phyloP scores from a whole-genome alignment of 2,329 filamentous ascomycete genomes.

The Claviceps digitariae region DNA sequence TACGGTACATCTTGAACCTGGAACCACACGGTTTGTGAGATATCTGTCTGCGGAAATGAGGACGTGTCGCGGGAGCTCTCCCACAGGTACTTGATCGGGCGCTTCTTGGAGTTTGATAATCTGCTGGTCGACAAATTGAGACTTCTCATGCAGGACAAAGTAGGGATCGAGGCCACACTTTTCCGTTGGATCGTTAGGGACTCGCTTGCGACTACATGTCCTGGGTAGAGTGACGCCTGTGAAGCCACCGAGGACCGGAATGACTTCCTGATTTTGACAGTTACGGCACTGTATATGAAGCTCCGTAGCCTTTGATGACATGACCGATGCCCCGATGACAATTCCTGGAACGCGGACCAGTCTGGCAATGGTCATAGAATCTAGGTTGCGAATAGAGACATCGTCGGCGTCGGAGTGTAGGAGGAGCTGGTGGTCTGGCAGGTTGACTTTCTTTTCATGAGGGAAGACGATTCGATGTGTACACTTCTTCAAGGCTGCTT shows the following conservation, averaged over 20 bases:
- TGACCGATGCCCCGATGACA: slow-evolving; percentile 90
- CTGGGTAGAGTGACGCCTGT: slow-evolving; percentile 74
- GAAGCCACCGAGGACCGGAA: slow-evolving; percentile 75
- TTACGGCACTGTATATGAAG: slow-evolving; percentile 80
- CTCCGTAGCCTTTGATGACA: slow-evolving; percentile 87
- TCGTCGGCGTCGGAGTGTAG: slow-evolving; percentile 85
- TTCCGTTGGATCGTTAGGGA: slow-evolving; percentile 52
- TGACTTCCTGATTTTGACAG: slow-evolving; percentile 57
- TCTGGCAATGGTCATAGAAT: slow-evolving; percentile 81
- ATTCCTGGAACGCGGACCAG: slow-evolving; percentile 97
- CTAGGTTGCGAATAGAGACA: slow-evolving; percentile 86
- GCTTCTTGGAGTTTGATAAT: slow-evolving; percentile 97
- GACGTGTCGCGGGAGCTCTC: slow-evolving; percentile 88
- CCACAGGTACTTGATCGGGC: slow-evolving; percentile 92
- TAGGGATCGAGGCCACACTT: slow-evolving; percentile 90
- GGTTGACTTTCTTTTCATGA: slow-evolving; percentile 46
- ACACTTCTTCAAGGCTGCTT: slow-evolving; percentile 77
- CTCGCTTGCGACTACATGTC: slow-evolving; percentile 52
- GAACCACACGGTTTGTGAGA: slow-evolving; percentile 87
- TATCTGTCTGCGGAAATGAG: slow-evolving; percentile 94
- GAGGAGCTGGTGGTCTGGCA: slow-evolving; percentile 88
- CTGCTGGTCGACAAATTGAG: slow-evolving; percentile 91
- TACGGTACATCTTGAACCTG: slow-evolving; percentile 83
- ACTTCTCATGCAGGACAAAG: slow-evolving; percentile 89
- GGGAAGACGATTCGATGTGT: slow-evolving; percentile 90